Conservation (phyloP, 2,329 filamentous ascomycete genomes). For the Xylariaceae sp. region DNA sequence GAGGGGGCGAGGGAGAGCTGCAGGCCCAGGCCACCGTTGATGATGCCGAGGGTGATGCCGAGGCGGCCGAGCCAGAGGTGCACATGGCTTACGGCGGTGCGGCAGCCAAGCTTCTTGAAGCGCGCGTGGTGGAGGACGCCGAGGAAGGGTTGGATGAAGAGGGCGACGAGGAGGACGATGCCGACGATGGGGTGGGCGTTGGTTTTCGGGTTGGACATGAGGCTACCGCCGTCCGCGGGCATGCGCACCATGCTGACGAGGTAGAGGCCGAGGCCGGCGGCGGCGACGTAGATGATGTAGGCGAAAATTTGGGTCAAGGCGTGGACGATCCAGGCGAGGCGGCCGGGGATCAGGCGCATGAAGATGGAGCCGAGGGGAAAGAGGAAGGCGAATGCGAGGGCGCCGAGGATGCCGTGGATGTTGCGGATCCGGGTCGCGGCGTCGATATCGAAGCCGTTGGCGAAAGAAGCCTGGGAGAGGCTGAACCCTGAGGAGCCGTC, state of each 20-base stretch:
- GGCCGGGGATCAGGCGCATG: constrained; percentile 34
- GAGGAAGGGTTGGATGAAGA: constrained; percentile 38
- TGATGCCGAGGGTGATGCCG: constrained; percentile 36
- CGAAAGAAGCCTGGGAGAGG: neutral
- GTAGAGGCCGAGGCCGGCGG: constrained; percentile 38
- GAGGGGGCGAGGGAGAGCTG: constrained; percentile 28
- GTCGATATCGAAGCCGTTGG: constrained; percentile 23
- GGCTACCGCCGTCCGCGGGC: constrained; percentile 18
- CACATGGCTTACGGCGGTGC: constrained; percentile 37
- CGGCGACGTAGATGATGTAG: constrained; percentile 33
- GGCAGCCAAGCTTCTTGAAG: constrained; percentile 33
- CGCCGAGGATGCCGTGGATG: constrained; percentile 38
- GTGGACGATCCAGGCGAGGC: constrained; percentile 34
- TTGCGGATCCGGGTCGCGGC: constrained; percentile 27
- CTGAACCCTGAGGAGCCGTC: neutral
- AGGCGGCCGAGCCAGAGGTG: constrained; percentile 41
- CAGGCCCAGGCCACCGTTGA: constrained; percentile 42
- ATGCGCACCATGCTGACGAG: constrained; percentile 31
- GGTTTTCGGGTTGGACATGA: constrained; percentile 25
- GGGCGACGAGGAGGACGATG: constrained; percentile 33
- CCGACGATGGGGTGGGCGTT: constrained; percentile 45
- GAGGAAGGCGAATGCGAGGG: constrained; percentile 36
- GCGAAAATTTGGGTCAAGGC: constrained; percentile 34
- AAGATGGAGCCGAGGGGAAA: constrained; percentile 41
- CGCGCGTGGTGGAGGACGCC: constrained; percentile 38